phyloP scores from a whole-genome alignment of 164 flowering plant genomes.

The Chloranthus sessilifolius region DNA sequence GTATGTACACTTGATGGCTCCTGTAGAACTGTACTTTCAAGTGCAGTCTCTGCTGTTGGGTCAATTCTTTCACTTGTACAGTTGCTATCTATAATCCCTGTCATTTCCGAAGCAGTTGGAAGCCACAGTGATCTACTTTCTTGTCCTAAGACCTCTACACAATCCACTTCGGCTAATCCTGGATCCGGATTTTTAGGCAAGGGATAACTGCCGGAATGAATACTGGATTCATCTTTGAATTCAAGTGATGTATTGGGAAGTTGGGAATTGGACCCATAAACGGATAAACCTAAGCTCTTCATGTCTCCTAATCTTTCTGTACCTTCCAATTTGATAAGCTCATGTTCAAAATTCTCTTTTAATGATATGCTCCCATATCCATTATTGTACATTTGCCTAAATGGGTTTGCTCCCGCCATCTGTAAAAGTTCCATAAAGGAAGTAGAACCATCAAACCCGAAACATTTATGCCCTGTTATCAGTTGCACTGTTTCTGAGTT shows the following conservation, averaged over 20 bases:
- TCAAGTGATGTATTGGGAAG: conserved; percentile 4
- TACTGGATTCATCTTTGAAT: conserved; percentile 3
- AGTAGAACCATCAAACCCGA: conserved; percentile 5
- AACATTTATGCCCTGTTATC: conserved; percentile 10
- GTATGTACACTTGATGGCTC: conserved; percentile 1
- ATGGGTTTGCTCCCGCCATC: conserved; percentile 18
- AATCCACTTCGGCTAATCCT: conserved; percentile 17
- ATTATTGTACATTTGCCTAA: conserved; percentile 21
- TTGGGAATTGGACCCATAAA: conserved; percentile 7
- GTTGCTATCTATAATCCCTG: conserved; percentile 5
- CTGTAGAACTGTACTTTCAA: not conserved
- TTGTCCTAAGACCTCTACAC: conserved; percentile 15
- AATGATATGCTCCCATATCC: conserved; percentile 13
- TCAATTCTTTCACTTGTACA: conserved; percentile 9
- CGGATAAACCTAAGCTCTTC: conserved; percentile 6
- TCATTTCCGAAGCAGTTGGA: conserved; percentile 18
- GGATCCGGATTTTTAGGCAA: conserved; percentile 17
- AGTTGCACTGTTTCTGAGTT: conserved; percentile 51
- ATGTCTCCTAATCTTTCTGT: conserved; percentile 9
- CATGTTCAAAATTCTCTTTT: conserved; percentile 14
- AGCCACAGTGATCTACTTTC: conserved; percentile 28
- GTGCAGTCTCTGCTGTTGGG: conserved; percentile 8
- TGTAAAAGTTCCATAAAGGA: conserved; percentile 21
- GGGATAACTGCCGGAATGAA: conserved; percentile 17
- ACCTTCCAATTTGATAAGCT: conserved; percentile 12